Conservation (phyloP, 805 yeast genomes). For the Metschnikowia sp. region DNA sequence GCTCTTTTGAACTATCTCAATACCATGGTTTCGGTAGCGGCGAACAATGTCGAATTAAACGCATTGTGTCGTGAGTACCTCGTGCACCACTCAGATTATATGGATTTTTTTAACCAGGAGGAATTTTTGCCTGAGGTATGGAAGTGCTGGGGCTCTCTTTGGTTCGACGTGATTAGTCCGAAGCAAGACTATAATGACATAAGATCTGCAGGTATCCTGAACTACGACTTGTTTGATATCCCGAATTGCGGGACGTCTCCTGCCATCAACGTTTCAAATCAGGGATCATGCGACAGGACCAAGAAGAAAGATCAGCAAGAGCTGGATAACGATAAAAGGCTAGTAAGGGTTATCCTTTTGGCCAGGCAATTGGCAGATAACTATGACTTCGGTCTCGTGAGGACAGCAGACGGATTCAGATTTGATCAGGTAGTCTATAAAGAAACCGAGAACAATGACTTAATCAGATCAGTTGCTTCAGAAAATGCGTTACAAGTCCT, state of each 20-base stretch:
- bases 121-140: slow-evolving; percentile 73
- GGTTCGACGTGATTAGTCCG: slow-evolving; percentile 62
- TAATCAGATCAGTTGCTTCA: slow-evolving; percentile 19
- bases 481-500: slow-evolving; percentile 21
- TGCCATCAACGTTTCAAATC: slow-evolving; percentile 24
- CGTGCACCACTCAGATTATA: slow-evolving; percentile 30
- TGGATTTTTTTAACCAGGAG: slow-evolving; percentile 52
- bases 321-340: slow-evolving; percentile 48
- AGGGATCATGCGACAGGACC: slow-evolving; percentile 22
- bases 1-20: slow-evolving; percentile 61
- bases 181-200: slow-evolving; percentile 52
- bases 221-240: slow-evolving; percentile 53
- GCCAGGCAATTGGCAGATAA: slow-evolving; percentile 50
- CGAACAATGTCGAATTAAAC: slow-evolving; percentile 24
- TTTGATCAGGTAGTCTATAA: slow-evolving; percentile 31
- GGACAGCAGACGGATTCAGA: slow-evolving; percentile 44
- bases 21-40: slow-evolving; percentile 42
- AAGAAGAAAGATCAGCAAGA: slow-evolving; percentile 26
- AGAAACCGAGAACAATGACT: slow-evolving; percentile 22
- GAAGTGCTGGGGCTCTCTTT: slow-evolving; percentile 82
- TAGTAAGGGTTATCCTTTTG: slow-evolving; percentile 48
- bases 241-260: slow-evolving; percentile 60
- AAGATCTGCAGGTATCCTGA: slow-evolving; percentile 55
- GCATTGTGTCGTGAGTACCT: slow-evolving; percentile 21
- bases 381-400: slow-evolving; percentile 53